phyloP scores from a whole-genome alignment of 345 rosid species.

The Syzygium oleosum region DNA sequence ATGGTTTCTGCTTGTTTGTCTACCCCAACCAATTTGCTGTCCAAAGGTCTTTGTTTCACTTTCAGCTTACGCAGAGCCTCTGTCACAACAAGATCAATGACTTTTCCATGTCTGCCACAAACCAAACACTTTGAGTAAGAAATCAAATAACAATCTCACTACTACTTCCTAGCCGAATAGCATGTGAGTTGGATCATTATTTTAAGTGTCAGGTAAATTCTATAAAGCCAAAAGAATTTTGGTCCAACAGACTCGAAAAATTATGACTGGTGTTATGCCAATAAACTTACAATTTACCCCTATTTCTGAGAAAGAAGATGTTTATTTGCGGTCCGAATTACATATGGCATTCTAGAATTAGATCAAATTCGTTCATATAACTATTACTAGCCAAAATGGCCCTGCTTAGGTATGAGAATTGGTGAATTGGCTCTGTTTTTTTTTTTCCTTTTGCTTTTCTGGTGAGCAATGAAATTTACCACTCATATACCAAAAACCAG shows the following conservation, averaged over 20 bases:
- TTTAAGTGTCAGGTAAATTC: not conserved
- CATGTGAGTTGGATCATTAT: not conserved
- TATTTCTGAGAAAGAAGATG: not conserved
- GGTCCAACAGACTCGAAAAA: not conserved
- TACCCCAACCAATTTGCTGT: not conserved
- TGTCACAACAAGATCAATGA: not conserved
- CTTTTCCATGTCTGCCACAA: not conserved
- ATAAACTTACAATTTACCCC: not conserved
- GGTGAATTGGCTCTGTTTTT: not conserved
- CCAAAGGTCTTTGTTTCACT: not conserved
- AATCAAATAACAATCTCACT: not conserved
- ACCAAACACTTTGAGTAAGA: not conserved
- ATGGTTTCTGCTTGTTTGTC: not conserved
- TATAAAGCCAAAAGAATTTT: not conserved
- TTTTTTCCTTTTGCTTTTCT: no score
- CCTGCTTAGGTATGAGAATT: not conserved
- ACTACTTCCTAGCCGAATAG: not conserved
- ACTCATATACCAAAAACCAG: not conserved
- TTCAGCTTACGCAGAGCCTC: not conserved
- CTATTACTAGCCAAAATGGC: not conserved
- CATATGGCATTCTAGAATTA: not conserved
- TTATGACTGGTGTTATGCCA: not conserved
- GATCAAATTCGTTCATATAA: not conserved
- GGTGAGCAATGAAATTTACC: not conserved
- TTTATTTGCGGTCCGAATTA: rapidly evolving